Conservation (phyloP, 495 filamentous ascomycete genomes). For the Barbatosphaeria neglecta region DNA sequence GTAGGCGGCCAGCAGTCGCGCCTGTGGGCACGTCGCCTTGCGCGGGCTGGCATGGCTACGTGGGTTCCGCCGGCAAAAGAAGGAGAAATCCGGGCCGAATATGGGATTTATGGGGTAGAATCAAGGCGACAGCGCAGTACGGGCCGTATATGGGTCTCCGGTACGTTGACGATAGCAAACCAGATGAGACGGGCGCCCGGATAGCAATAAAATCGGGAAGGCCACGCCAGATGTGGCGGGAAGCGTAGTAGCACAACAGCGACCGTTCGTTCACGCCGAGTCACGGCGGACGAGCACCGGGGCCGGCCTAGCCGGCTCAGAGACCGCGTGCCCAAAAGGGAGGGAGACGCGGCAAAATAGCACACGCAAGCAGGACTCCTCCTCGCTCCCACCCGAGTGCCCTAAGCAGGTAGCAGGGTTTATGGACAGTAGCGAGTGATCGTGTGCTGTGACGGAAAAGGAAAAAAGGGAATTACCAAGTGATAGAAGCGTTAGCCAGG, state of each 20-base stretch:
- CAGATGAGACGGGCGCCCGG: too few species aligned
- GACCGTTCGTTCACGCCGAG: not conserved
- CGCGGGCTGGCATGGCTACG: conserved; percentile 2
- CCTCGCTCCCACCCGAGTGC: too few species aligned
- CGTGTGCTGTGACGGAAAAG: not conserved
- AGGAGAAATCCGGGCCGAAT: too few species aligned
- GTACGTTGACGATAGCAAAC: too few species aligned
- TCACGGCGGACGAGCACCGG: conserved; percentile 1
- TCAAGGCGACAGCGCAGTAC: too few species aligned
- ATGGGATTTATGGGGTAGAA: too few species aligned
- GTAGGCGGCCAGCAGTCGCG: conserved; percentile 21
- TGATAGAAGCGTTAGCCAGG: too few species aligned
- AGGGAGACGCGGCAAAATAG: not conserved
- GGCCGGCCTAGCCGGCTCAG: conserved; percentile 24
- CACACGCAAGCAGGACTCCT: too few species aligned
- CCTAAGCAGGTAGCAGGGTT: too few species aligned
- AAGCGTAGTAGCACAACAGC: not conserved
- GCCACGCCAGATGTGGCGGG: not conserved
- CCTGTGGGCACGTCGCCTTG: not conserved
- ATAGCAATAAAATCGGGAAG: not conserved
- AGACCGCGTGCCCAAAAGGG: conserved; percentile 8
- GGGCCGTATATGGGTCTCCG: too few species aligned
- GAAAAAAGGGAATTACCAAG: not conserved
- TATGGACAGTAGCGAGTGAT: not conserved
- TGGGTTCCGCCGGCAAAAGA: conserved; percentile 6